Evolutionary conservation across 441 rosid species (phyloP).

Genomic region (Populus trichocarpa): DNA sequence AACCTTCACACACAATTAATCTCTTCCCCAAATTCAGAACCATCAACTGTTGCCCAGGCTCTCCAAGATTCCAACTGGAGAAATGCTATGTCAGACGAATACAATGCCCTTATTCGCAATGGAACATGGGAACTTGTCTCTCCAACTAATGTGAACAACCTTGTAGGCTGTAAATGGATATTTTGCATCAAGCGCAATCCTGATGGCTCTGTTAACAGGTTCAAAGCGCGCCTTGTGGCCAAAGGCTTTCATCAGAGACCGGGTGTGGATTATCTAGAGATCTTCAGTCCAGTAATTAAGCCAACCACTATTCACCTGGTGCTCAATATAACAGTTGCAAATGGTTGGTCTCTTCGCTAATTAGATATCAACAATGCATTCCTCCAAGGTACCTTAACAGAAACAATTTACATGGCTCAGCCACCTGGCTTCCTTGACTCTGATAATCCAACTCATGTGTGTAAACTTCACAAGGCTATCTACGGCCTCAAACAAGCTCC

Average conservation of each 20-base stretch:
- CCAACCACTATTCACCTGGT: not conserved
- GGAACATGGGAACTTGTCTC: conserved; percentile 8
- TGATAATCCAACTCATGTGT: not conserved
- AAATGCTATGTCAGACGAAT: not conserved
- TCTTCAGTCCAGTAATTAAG: too few species aligned
- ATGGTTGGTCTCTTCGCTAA: not conserved
- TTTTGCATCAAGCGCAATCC: not conserved
- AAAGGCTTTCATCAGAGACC: too few species aligned
- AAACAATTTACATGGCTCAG: not conserved
- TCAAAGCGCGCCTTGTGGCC: too few species aligned
- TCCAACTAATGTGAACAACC: not conserved
- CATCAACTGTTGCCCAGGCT: not conserved
- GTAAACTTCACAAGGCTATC: not conserved
- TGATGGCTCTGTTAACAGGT: not conserved
- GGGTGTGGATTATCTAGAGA: too few species aligned
- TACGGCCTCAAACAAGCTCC: not conserved
- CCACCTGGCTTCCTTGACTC: not conserved
- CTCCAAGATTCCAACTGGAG: not conserved
- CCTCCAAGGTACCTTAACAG: not conserved
- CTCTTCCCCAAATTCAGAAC: not conserved
- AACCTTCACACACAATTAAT: not conserved
- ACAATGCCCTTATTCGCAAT: not conserved
- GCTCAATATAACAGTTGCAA: not conserved
- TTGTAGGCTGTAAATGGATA: not conserved
- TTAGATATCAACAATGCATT: not conserved